phyloP scores from a whole-genome alignment of 352 stramenopile species.

The Phytophthora syringae region DNA sequence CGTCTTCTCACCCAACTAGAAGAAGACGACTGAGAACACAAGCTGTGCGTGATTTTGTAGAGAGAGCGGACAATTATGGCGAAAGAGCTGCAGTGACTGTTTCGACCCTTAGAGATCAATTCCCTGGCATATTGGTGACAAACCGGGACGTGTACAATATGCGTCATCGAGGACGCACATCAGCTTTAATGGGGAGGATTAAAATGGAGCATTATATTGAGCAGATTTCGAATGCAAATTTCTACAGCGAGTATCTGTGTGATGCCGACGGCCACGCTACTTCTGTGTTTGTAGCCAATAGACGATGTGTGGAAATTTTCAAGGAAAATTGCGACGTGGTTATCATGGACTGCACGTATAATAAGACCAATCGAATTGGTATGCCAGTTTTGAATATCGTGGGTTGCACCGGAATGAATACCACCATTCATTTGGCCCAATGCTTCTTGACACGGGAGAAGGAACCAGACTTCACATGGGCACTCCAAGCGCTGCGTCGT shows the following conservation, averaged over 20 bases:
- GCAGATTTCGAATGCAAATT: neutral
- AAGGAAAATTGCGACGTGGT: conserved; percentile 1
- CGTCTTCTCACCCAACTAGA: conserved; percentile 2
- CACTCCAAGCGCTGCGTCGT: neutral
- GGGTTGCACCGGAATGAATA: neutral
- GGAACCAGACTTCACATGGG: neutral
- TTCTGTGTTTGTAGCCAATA: neutral
- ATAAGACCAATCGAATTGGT: conserved; percentile 6
- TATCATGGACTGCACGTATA: conserved; percentile 5
- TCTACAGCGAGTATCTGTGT: conserved; percentile 1
- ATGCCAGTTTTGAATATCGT: conserved; percentile 1
- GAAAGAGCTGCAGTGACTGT: conserved; percentile 4
- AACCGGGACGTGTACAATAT: conserved; percentile 3
- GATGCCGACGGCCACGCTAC: neutral
- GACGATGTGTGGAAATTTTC: conserved; percentile 1
- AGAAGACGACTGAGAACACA: neutral
- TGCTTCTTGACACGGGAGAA: neutral
- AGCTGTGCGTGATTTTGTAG: conserved; percentile 1
- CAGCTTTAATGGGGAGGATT: neutral
- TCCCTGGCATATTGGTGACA: neutral
- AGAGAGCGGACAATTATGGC: conserved; percentile 1
- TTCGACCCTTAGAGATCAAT: neutral
- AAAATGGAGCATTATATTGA: conserved; percentile 5
- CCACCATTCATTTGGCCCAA: neutral
- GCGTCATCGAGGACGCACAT: neutral